Evolutionary conservation across 2,329 filamentous ascomycete genomes (phyloP), one percentile per base, ranked within the genome.

Genomic region (Aureobasidium subglaciale): DNA sequence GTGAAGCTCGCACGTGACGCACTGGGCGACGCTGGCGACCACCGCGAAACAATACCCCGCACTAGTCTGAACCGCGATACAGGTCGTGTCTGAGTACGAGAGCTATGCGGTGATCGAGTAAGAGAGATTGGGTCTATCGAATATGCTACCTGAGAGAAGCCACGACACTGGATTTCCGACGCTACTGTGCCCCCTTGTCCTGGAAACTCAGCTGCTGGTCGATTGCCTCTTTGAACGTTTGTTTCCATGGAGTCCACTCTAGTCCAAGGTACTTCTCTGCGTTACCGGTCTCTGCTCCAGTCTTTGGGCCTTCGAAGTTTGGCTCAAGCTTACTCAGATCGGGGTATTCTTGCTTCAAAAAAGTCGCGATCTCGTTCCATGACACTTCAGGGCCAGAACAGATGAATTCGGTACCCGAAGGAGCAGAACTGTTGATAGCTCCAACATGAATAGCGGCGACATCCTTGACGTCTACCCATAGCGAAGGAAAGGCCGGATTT

Each of bases 371-470:
- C 0, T 61, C 56, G 1, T 53, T 48, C 63, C 64, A 66, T 3
- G 58, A 56, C 20, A 59, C 58, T 0, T 16, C 27, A 7, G 30
- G 48, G 10, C 46, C 24, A n/a, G 53, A 56, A 4, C 58, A 27
- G 8, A 58, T 52, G 46, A 63, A 63, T 30, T 59, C 59, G 15
- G 59, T 59, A 8, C 57, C 59, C 5, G 52, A 53, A 15, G 55
- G 22, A 4, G 61, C 38, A 9, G 52, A 50, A 24, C n/a, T 57
- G 18, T 57, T 38, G 27, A 59, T 43, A 24, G 63, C 64, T 30
- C 52, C 59, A 9, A 68, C 18, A 32, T 68, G 66, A 20, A 62
- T 63, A 22, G 59, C 41, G 1, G 65, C 64, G 18, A 67, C 63
- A 35, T 68, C 63, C n/a, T 58, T 49, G 4, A 68, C 62, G 22